Conservation (phyloP, 2,329 filamentous ascomycete species). For the Clarireedia monteithiana region DNA sequence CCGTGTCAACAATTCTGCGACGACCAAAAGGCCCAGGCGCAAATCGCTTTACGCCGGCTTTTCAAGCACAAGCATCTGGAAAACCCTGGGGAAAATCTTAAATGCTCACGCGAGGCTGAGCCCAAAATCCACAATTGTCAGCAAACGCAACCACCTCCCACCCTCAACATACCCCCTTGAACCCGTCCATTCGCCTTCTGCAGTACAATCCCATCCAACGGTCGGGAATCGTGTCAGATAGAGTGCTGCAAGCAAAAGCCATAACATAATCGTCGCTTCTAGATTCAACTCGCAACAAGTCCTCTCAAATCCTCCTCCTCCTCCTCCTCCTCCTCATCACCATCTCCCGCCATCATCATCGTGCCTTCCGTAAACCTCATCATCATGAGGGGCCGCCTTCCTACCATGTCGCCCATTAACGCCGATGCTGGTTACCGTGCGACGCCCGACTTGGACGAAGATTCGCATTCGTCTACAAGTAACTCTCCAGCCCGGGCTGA, state of each 20-base stretch:
- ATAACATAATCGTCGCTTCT: background rate
- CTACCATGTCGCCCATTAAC: conserved; percentile 19
- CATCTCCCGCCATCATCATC: conserved; percentile 1
- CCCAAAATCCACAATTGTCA: background rate
- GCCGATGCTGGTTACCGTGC: conserved; percentile 21
- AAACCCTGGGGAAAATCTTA: background rate
- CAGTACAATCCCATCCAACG: background rate
- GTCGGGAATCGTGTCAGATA: background rate
- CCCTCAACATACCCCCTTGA: too few species aligned
- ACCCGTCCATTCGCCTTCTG: too few species aligned
- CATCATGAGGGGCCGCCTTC: conserved; percentile 23
- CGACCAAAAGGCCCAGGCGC: too few species aligned
- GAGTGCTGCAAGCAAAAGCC: background rate
- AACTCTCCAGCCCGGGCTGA: conserved; percentile 69
- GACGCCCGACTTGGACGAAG: conserved; percentile 25
- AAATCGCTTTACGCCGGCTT: too few species aligned
- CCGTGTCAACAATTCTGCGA: background rate
- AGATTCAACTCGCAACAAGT: background rate
- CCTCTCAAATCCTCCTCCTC: background rate
- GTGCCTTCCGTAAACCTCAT: background rate
- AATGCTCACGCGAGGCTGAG: conserved; percentile 6
- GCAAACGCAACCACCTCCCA: too few species aligned
- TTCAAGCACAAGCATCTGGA: background rate
- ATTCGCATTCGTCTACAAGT: conserved; percentile 44
- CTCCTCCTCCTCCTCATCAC: background rate